Conservation (phyloP, 164 flowering plant genomes). For the Euptelea pleiosperma region DNA sequence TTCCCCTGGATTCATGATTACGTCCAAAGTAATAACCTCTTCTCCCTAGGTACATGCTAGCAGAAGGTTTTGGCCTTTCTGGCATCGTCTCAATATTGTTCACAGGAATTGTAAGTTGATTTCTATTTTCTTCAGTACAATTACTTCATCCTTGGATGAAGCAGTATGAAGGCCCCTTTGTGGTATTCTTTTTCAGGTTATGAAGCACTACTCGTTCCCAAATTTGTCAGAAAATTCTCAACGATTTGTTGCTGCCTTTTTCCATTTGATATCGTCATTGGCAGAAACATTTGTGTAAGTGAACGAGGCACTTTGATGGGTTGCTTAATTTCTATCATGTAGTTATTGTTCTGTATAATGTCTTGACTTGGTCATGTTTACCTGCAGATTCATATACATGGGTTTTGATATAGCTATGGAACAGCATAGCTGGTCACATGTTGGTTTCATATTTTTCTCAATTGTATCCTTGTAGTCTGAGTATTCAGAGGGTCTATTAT, state of each 20-base stretch:
- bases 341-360: neutral
- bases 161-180: neutral
- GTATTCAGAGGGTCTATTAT: constrained; percentile 1
- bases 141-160: neutral
- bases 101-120: constrained; percentile 91
- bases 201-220: constrained; percentile 93
- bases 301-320: neutral
- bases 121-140: constrained; percentile 4
- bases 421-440: constrained; percentile 97
- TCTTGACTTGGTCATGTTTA: constrained; percentile 15
- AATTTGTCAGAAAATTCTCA: constrained; percentile 92
- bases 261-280: constrained; percentile 94
- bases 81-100: constrained; percentile 99
- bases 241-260: constrained; percentile 87
- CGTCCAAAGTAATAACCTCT: constrained; percentile 8
- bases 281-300: constrained; percentile 98
- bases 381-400: constrained; percentile 94
- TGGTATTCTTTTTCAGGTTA: constrained; percentile 53
- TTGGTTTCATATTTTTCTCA: constrained; percentile 97
- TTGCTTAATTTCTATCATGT: constrained; percentile 5
- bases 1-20: neutral
- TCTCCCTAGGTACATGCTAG: constrained; percentile 83
- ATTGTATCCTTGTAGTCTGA: constrained; percentile 76
- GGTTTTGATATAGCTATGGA: constrained; percentile 99
- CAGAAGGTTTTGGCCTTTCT: constrained; percentile 98